phyloP scores from a whole-genome alignment of 176 grass and related monocot species.

The Oryza longistaminata region DNA sequence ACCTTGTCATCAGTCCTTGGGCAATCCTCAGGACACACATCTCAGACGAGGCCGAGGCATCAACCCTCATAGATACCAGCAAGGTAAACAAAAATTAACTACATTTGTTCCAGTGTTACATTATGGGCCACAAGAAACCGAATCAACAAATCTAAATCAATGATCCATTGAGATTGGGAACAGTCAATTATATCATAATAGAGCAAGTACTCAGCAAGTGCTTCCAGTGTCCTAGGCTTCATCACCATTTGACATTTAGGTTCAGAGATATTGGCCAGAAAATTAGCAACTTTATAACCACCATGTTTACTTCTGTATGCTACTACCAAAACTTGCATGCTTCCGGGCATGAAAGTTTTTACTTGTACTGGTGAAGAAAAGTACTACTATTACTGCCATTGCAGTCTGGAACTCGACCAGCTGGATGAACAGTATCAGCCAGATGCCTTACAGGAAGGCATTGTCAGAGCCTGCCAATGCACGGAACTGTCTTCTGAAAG shows the following conservation, averaged over 20 bases:
- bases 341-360: not conserved
- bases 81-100: slow-evolving; percentile 43
- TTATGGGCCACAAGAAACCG: not conserved
- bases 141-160: not conserved
- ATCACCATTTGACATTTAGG: not conserved
- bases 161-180: no score
- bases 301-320: not conserved
- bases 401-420: not conserved
- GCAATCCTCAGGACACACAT: slow-evolving; percentile 46
- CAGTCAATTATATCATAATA: no score
- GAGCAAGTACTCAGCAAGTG: not conserved
- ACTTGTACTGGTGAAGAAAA: no score
- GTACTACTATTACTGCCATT: not conserved
- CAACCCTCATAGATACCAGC: slow-evolving; percentile 55
- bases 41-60: slow-evolving; percentile 68
- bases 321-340: no score
- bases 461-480: not conserved
- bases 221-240: not conserved
- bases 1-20: no score
- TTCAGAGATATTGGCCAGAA: not conserved
- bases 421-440: slow-evolving; percentile 1
- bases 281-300: not conserved
- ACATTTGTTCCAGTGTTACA: not conserved
- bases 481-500: no score
- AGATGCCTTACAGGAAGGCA: not conserved